Base-by-base conservation (phyloP, 1,284 basidiomycete genomes). In the Polyporus tsugae region DNA sequence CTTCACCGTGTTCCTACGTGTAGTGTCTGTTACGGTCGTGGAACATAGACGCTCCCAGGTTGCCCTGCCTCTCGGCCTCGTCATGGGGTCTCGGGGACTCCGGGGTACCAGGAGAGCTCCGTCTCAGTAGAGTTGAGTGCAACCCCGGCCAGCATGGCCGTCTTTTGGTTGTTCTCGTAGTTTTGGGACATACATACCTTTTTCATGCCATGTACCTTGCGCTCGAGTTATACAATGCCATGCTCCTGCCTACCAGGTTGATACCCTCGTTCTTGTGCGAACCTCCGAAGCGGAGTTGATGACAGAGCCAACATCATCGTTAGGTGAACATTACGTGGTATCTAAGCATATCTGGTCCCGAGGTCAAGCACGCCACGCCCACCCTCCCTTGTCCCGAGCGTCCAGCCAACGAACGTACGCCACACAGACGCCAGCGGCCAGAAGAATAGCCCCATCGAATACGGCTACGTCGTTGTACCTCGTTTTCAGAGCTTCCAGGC, bases 91-190 rank as follows among this genome's bases (percentile, higher is more conserved):
- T 79, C 81, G 78, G 81, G 87, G 76, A 61, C 70, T 72, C 78
- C 83, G 81, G 78, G 80, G 79, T 76, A 73, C 72, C 73, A 74
- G 75, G 75, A 75, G 78, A 72, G 76, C 74, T 74, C 70, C 75
- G 86, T 87, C 84, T 80, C 83, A 78, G 78, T 82, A 83, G 87
- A 89, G 86, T 89, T 87, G 87, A 86, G 82, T 76, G 81, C 77
- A 80, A 80, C 68, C 72, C 58, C 60, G 74, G 71, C 72, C 71
- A 57, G 66, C 70, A 59, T 63, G 75, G 61, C 68, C 38, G 63
- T 63, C 70, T 62, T 74, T 73, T 75, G 77, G 73, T 79, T 79
- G 78, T 78, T 70, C 81, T 86, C 85, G 82, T 88, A 89, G 87
- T 88, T 87, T 81, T 84, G 86, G 77, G 85, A 83, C 86, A 84